Conservation (phyloP, 2,329 filamentous ascomycete species). For the Aspergillus brasiliensis region DNA sequence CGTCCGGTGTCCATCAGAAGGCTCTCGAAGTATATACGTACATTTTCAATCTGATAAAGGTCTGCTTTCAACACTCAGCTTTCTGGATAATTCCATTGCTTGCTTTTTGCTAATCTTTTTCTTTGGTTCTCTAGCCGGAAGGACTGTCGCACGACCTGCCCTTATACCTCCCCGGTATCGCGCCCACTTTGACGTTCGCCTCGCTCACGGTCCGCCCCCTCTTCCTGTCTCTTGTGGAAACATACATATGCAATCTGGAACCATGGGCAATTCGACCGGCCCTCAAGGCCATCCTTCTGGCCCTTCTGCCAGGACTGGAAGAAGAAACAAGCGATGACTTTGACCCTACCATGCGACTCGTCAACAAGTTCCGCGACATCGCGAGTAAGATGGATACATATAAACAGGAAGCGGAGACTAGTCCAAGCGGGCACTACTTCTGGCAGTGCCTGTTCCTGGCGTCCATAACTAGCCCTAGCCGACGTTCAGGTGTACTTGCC, state of each 20-base stretch:
- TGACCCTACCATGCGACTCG: conserved; percentile 76
- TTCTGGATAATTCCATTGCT: neutral
- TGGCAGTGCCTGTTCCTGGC: conserved; percentile 98
- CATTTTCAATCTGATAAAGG: conserved; percentile 83
- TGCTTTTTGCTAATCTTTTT: conserved; percentile 4
- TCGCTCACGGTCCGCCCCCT: conserved; percentile 86
- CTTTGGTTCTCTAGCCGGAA: conserved; percentile 53
- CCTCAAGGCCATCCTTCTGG: conserved; percentile 84
- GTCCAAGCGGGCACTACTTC: conserved; percentile 79
- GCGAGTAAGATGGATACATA: conserved; percentile 55
- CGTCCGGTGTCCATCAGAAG: conserved; percentile 97
- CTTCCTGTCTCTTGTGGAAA: conserved; percentile 82
- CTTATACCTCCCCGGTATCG: conserved; percentile 86
- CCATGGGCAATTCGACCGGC: conserved; percentile 75
- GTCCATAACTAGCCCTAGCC: conserved; percentile 82
- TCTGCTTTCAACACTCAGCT: conserved; percentile 34
- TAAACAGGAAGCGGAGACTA: conserved; percentile 51
- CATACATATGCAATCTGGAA: conserved; percentile 73
- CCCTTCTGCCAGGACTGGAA: conserved; percentile 87
- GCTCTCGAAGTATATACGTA: conserved; percentile 90
- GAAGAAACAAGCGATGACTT: conserved; percentile 98
- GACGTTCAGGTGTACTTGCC: conserved; percentile 82
- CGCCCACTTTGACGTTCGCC: conserved; percentile 88
- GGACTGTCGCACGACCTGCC: conserved; percentile 79
- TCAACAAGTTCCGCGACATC: conserved; percentile 74